These are phyloP conservation scores for Exserohilum rostratum DNA, from an alignment of 2,329 filamentous ascomycete species.

Conservation along the genomic window DNA sequence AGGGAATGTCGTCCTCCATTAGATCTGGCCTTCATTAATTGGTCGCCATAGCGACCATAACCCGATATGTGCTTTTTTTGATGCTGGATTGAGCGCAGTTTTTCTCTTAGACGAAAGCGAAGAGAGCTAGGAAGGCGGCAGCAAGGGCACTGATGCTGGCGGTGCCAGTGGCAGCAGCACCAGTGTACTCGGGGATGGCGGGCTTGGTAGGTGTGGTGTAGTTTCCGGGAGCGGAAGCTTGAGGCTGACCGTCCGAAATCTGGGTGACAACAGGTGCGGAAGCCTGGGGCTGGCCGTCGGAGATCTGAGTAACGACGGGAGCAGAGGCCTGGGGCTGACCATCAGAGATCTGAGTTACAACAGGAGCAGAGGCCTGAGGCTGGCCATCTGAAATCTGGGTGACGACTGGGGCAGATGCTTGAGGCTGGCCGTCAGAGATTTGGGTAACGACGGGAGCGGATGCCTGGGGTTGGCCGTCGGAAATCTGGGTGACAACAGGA, in stretches of 20 bases:
- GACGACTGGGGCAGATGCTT: slow-evolving; percentile 24
- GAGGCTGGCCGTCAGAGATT: slow-evolving; percentile 33
- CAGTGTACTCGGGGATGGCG: slow-evolving; percentile 34
- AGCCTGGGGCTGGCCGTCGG: slow-evolving; percentile 33
- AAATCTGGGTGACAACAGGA: slow-evolving; percentile 31
- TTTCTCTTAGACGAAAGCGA: slow-evolving; percentile 37
- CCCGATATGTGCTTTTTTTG: background rate
- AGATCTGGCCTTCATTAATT: slow-evolving; percentile 3
- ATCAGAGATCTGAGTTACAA: slow-evolving; percentile 31
- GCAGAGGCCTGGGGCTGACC: slow-evolving; percentile 31
- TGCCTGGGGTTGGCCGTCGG: slow-evolving; percentile 40
- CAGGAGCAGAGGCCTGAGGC: slow-evolving; percentile 21
- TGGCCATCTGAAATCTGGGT: slow-evolving; percentile 42
- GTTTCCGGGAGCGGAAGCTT: slow-evolving; percentile 21
- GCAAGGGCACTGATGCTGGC: slow-evolving; percentile 33
- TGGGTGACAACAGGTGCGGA: slow-evolving; percentile 27
- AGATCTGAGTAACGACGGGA: slow-evolving; percentile 31
- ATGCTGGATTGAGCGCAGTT: background rate
- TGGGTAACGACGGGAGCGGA: slow-evolving; percentile 24
- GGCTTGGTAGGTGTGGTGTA: slow-evolving; percentile 21
- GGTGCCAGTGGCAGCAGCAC: slow-evolving; percentile 33
- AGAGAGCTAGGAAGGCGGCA: slow-evolving; percentile 36
- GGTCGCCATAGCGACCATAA: background rate
- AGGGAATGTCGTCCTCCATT: slow-evolving; percentile 3
- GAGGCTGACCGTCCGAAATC: slow-evolving; percentile 40